Base-by-base conservation (phyloP, 192 early-diverging fungal genomes). In the Entomortierella lignicola region DNA sequence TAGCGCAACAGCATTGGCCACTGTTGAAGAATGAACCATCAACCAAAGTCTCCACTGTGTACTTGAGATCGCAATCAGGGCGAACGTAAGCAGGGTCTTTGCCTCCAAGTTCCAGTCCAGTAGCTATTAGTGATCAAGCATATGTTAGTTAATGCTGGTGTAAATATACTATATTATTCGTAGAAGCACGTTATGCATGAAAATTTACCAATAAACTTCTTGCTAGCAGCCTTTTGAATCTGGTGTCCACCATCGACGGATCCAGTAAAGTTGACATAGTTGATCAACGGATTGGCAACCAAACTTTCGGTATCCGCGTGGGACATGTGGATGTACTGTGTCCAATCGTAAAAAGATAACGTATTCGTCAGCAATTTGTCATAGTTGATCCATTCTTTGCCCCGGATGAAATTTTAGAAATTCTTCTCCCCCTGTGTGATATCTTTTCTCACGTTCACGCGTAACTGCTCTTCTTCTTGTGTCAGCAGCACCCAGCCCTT, bases 1-100 rank as follows among this genome's bases (percentile, higher is more conserved):
- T 86, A 8, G 88, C 89, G 71, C 94, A 96, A 60, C 94, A 96
- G 66, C 85, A 89, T 71, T 96, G 94, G 0, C 94, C 93, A 55
- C 87, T 86, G 77, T 96, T 96, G 67, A 92, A 95, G 68, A 91
- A 90, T 7, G 91, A 91, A 20, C 92, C 94, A 63, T 94, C 93
- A 13, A 95, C 87, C 8, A 95, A 67, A 26, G 92, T 90, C 55
- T 92, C 91, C 11, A 89, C 93, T 0, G 93, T 90, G 61, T 89
- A 89, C 52, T 83, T 85, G 26, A 94, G 65, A 65, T 94, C 89
- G 23, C 88, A 86, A 72, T 94, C 93, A 8, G 83, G 74, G 6
- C 91, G 85, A 15, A 96, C 92, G 59, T 94, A 94, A 18, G 93
- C 92, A 12, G 94, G 89, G 77, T 94, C 92, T 71, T 96, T 96